Conservation (phyloP, 495 filamentous ascomycete genomes). For the Coniosporium apollinis region DNA sequence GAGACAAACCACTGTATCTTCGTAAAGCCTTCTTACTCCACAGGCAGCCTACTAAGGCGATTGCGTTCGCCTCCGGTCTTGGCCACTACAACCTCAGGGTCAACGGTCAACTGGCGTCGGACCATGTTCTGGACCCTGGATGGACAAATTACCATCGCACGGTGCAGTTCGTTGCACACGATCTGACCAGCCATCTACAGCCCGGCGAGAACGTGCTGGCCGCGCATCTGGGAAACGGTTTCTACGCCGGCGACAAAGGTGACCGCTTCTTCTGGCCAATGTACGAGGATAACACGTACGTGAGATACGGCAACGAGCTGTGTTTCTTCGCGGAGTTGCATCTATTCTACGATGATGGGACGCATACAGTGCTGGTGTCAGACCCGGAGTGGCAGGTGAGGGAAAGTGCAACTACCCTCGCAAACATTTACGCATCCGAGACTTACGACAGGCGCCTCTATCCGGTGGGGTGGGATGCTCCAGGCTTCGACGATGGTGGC, state of each 20-base stretch:
- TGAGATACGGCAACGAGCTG: constrained; percentile 1
- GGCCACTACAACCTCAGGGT: neutral
- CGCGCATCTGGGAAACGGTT: constrained; percentile 1
- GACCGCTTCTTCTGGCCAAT: constrained; percentile 3
- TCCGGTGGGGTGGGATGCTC: constrained; percentile 1
- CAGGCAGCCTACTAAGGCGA: neutral
- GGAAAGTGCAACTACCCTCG: neutral
- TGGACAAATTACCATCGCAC: constrained; percentile 1
- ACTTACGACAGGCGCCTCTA: neutral
- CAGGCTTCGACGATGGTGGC: constrained; percentile 1
- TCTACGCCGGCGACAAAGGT: constrained; percentile 1
- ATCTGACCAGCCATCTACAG: neutral
- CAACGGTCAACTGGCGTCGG: neutral
- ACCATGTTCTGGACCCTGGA: constrained; percentile 1
- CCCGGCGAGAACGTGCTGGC: constrained; percentile 1
- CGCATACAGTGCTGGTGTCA: neutral
- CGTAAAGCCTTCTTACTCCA: neutral
- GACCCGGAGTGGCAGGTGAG: constrained; percentile 2
- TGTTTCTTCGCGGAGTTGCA: constrained; percentile 2
- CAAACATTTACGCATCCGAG: constrained; percentile 2
- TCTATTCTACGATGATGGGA: constrained; percentile 2
- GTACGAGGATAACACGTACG: constrained; percentile 3
- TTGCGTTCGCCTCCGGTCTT: neutral
- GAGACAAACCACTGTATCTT: constrained; percentile 1
- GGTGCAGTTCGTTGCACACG: constrained; percentile 1